These are phyloP conservation scores for Macrolepiota albuminosa DNA, from an alignment of 768 basidiomycete species.

Conservation along the genomic window DNA sequence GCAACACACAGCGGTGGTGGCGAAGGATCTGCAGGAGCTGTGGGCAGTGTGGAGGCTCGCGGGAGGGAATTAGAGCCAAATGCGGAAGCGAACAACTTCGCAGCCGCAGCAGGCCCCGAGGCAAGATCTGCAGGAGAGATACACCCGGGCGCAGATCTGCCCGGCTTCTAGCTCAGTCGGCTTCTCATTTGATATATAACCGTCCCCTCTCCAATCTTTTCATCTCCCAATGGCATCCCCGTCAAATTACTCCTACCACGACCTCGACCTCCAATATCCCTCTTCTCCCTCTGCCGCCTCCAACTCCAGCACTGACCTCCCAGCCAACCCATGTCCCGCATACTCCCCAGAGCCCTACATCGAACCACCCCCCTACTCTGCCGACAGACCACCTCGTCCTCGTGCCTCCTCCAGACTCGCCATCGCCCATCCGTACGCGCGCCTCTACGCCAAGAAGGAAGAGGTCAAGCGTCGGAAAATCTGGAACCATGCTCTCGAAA, in stretches of 20 bases:
- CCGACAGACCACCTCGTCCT: conserved; percentile 1
- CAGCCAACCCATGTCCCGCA: conserved; percentile 4
- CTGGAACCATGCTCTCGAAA: conserved; percentile 77
- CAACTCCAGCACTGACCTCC: conserved; percentile 4
- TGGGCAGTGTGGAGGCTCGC: not conserved
- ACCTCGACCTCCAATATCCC: conserved; percentile 8
- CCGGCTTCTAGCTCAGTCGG: not conserved
- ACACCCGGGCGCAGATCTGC: conserved; percentile 1
- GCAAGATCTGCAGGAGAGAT: conserved; percentile 14
- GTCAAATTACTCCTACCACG: conserved; percentile 2
- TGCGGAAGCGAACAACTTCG: conserved; percentile 1
- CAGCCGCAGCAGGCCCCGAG: conserved; percentile 3
- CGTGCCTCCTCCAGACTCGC: conserved; percentile 8
- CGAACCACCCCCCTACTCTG: conserved; percentile 5
- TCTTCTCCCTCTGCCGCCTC: conserved; percentile 9
- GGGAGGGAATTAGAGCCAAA: not conserved
- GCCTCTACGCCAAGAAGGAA: conserved; percentile 60
- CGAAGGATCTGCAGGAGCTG: not conserved
- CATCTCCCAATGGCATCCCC: conserved; percentile 6
- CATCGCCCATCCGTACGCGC: conserved; percentile 64
- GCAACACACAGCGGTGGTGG: not conserved
- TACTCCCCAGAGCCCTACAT: conserved; percentile 4
- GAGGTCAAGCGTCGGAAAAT: conserved; percentile 66
- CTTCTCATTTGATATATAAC: conserved; percentile 6
- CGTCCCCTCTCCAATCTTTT: not conserved